These are phyloP conservation scores for Crucihimalaya himalaica DNA, from an alignment of 345 rosid genomes.

Conservation along the genomic window DNA sequence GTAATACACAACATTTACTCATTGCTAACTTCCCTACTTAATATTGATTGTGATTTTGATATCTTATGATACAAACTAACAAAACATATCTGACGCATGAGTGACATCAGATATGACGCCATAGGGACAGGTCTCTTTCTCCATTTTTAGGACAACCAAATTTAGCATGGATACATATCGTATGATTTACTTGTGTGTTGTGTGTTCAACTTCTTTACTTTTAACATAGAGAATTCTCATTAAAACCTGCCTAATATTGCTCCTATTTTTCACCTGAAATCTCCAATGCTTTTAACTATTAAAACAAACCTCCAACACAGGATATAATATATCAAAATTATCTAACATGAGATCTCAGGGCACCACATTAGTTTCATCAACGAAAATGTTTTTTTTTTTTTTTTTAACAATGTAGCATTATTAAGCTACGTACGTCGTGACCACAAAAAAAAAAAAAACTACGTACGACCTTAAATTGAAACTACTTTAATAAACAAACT, in stretches of 20 bases:
- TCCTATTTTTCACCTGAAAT: neutral
- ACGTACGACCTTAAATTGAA: too few relatives aligned
- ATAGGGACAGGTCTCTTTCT: neutral
- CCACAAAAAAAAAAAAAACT: too few relatives aligned
- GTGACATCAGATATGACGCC: slow-evolving; percentile 7
- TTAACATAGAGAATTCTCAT: too few relatives aligned
- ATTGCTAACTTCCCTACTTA: slow-evolving; percentile 18
- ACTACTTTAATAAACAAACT: too few relatives aligned
- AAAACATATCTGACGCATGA: neutral
- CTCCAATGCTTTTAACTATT: neutral
- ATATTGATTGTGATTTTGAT: slow-evolving; percentile 27
- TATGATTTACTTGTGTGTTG: slow-evolving; percentile 3
- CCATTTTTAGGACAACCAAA: slow-evolving; percentile 5
- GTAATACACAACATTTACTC: slow-evolving; percentile 22
- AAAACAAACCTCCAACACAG: neutral
- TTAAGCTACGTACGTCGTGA: too few relatives aligned
- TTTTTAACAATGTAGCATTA: too few relatives aligned
- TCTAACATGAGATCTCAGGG: too few relatives aligned
- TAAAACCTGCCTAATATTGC: neutral
- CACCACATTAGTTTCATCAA: too few relatives aligned
- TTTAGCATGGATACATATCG: neutral
- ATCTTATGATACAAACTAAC: slow-evolving; percentile 6
- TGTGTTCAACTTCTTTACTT: slow-evolving; percentile 4
- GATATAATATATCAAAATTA: neutral
- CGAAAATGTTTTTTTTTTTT: too few relatives aligned